Percentiles rank a stretch among this genome's conserved stretches.
Evolutionary conservation across 108 stramenopile genomes (phyloP).

Genomic region (Asterionellopsis glacialis): DNA sequence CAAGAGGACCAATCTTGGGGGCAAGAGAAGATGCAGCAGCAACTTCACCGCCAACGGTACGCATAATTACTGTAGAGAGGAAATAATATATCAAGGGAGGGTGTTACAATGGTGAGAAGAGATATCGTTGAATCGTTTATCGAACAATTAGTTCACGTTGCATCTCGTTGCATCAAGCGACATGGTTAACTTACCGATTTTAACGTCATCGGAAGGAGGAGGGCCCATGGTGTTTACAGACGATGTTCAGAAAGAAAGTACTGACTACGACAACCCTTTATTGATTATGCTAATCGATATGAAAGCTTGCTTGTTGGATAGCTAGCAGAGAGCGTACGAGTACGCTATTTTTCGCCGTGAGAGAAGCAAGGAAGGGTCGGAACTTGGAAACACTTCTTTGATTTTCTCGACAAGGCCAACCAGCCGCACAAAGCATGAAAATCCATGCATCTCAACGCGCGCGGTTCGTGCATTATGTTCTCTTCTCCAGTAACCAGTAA

Average conservation of each 20-base stretch:
- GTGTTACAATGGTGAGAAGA: background rate
- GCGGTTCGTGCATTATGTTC: too few species aligned
- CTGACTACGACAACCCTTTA: conserved; percentile 16
- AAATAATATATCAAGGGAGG: background rate
- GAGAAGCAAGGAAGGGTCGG: too few species aligned
- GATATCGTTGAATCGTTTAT: too few species aligned
- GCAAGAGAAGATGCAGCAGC: conserved; percentile 97
- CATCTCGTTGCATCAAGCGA: background rate
- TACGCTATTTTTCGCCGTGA: too few species aligned
- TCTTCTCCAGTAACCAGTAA: too few species aligned
- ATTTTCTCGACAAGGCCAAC: too few species aligned
- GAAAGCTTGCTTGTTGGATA: too few species aligned
- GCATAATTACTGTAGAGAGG: conserved; percentile 85
- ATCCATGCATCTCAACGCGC: too few species aligned
- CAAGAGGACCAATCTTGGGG: conserved; percentile 99
- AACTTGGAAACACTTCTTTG: too few species aligned
- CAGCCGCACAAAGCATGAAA: too few species aligned
- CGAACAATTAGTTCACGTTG: background rate
- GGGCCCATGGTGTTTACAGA: conserved; percentile 97
- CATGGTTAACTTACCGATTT: conserved; percentile 65
- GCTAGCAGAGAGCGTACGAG: too few species aligned
- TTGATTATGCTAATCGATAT: too few species aligned
- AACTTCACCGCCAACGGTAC: conserved; percentile 98
- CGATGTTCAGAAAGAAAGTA: conserved; percentile 71
- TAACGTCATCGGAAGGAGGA: conserved; percentile 91